phyloP scores from a whole-genome alignment of 768 basidiomycete species.

The Tricholoma furcatifolium region DNA sequence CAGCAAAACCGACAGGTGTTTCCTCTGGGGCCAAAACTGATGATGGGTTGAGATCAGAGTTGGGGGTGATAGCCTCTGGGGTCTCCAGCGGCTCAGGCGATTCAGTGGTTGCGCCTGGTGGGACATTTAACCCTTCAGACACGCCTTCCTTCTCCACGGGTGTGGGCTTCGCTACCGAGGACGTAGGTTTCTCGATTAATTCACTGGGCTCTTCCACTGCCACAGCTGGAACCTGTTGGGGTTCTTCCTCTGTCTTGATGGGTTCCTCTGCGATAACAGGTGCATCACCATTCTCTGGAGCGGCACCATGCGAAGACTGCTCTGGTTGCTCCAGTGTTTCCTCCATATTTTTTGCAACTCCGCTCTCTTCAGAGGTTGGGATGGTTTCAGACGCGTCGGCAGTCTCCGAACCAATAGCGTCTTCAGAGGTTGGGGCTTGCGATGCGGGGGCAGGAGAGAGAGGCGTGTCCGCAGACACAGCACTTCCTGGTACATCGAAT shows the following conservation, averaged over 20 bases:
- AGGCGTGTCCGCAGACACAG: slow-evolving; percentile 15
- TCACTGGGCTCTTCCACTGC: neutral
- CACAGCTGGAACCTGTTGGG: neutral
- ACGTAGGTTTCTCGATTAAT: neutral
- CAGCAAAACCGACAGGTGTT: neutral
- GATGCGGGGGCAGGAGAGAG: neutral
- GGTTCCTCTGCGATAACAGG: slow-evolving; percentile 6
- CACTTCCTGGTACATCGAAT: slow-evolving; percentile 14
- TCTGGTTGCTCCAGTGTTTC: neutral
- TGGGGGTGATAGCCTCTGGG: slow-evolving; percentile 2
- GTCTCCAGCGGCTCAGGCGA: slow-evolving; percentile 1
- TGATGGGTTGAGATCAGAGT: slow-evolving; percentile 4
- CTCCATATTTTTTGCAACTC: slow-evolving; percentile 1
- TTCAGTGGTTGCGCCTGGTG: neutral
- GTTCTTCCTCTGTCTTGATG: slow-evolving; percentile 3
- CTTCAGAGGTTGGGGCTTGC: neutral
- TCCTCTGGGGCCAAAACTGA: slow-evolving; percentile 6
- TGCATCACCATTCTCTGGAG: neutral
- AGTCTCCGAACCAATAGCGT: slow-evolving; percentile 10
- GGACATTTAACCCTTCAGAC: neutral
- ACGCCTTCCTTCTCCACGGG: neutral
- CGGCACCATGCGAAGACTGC: slow-evolving; percentile 5
- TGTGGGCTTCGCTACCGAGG: neutral
- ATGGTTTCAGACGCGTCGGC: slow-evolving; percentile 40
- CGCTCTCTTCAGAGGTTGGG: slow-evolving; percentile 16